Evolutionary conservation across 2,329 filamentous ascomycete species (phyloP).

Genomic region (Curvularia sp.): DNA sequence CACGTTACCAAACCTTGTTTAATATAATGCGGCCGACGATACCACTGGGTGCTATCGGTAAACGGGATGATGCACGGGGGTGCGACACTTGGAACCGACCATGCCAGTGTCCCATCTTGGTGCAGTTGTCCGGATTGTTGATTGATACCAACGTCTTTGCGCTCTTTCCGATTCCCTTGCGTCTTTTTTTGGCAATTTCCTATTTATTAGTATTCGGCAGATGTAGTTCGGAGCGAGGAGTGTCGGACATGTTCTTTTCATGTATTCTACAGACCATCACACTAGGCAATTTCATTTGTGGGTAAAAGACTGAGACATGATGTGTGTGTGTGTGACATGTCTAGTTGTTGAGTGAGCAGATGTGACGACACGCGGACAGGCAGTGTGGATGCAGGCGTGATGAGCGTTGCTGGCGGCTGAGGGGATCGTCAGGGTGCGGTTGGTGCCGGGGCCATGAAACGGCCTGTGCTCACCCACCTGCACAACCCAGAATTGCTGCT

Average conservation of each 20-base stretch:
- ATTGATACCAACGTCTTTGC: constrained; percentile 56
- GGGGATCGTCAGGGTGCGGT: constrained; percentile 41
- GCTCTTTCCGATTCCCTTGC: constrained; percentile 48
- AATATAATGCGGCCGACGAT: constrained; percentile 51
- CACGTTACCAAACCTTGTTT: constrained; percentile 52
- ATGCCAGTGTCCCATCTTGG: constrained; percentile 45
- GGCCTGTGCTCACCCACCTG: constrained; percentile 23
- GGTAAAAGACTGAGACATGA: constrained; percentile 15
- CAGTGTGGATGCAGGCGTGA: constrained; percentile 1
- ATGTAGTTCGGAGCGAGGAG: constrained; percentile 44
- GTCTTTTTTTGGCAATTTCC: constrained; percentile 42
- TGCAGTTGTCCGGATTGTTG: constrained; percentile 52
- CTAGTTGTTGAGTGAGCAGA: neutral
- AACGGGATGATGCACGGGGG: constrained; percentile 48
- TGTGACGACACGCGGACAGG: constrained; percentile 15
- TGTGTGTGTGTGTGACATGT: constrained; percentile 4
- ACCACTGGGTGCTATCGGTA: constrained; percentile 52
- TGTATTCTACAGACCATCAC: constrained; percentile 54
- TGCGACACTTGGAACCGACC: constrained; percentile 40
- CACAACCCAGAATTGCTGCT: constrained; percentile 27
- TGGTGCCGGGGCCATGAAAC: neutral
- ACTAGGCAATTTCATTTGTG: constrained; percentile 53
- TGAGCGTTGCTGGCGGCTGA: constrained; percentile 27
- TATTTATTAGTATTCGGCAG: constrained; percentile 51
- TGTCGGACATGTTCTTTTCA: constrained; percentile 46